Conservation (phyloP, 345 rosid species). For the Gossypium rotundifolium region DNA sequence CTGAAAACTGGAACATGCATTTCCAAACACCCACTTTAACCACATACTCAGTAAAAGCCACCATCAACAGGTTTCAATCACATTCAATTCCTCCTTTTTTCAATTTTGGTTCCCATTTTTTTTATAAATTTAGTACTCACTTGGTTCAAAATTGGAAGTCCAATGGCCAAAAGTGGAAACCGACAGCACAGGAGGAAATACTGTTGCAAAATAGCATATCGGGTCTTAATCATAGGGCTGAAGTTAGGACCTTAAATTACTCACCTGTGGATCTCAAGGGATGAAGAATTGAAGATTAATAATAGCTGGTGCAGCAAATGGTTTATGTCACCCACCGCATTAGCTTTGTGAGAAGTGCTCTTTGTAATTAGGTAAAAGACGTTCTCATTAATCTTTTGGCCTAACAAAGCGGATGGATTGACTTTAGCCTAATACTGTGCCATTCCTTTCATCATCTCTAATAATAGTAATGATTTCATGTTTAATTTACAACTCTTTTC, state of each 20-base stretch:
- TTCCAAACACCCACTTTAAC: too few species aligned
- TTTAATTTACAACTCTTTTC: background rate
- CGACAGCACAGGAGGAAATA: background rate
- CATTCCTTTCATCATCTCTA: background rate
- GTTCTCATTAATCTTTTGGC: constrained; percentile 19
- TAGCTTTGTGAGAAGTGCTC: background rate
- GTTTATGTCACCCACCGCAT: constrained; percentile 10
- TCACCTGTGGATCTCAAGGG: background rate
- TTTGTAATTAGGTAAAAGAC: constrained; percentile 6
- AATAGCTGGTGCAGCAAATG: background rate
- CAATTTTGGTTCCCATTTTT: background rate
- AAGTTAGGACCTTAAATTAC: background rate
- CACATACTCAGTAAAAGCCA: background rate
- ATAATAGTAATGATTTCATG: background rate
- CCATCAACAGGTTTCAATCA: background rate
- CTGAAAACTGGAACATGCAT: background rate
- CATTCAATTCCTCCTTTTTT: background rate
- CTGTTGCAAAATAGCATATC: background rate
- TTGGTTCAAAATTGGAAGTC: background rate
- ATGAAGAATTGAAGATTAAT: background rate
- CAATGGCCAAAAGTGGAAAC: background rate
- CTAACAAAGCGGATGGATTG: constrained; percentile 4
- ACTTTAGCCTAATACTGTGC: background rate
- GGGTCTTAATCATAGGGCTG: background rate
- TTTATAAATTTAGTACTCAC: background rate